Evolutionary conservation across 441 rosid species (phyloP).

Genomic region (Francoa sonchifolia): DNA sequence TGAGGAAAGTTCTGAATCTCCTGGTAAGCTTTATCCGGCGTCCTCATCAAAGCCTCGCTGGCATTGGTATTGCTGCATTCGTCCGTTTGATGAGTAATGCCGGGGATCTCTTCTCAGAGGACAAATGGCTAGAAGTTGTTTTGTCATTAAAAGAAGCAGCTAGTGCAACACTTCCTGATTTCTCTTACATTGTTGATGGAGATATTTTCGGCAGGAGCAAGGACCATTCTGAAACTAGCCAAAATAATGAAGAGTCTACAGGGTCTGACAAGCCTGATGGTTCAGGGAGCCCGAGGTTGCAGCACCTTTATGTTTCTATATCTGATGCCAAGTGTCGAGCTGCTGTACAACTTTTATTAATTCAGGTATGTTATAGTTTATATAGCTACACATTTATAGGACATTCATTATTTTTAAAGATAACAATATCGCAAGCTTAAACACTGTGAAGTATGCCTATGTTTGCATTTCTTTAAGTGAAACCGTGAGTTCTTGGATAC

Average conservation of each 20-base stretch:
- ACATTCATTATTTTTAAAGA: no score
- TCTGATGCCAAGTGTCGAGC: constrained; percentile 97
- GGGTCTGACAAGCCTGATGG: constrained; percentile 15
- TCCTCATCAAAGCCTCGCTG: constrained; percentile 99
- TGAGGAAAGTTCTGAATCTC: constrained; percentile 74
- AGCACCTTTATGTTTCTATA: constrained; percentile 46
- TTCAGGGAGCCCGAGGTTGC: constrained; percentile 38
- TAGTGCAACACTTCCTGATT: constrained; percentile 82
- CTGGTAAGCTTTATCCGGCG: constrained; percentile 91
- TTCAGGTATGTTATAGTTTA: constrained; percentile 50
- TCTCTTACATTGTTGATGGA: constrained; percentile 46
- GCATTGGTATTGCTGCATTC: constrained; percentile 98
- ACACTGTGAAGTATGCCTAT: no score
- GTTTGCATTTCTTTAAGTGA: not conserved
- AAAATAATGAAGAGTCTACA: constrained; percentile 24
- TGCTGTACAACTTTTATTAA: constrained; percentile 91
- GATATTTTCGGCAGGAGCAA: constrained; percentile 30
- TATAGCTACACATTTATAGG: no score
- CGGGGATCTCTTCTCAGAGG: constrained; percentile 80
- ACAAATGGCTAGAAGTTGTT: constrained; percentile 94
- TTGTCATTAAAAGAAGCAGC: constrained; percentile 82
- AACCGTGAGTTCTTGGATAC: no score
- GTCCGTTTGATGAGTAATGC: constrained; percentile 98
- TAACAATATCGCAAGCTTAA: no score
- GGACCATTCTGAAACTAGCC: constrained; percentile 21